Conservation (phyloP, 257 asterid genomes). For the Galeopsis tetrahit region DNA sequence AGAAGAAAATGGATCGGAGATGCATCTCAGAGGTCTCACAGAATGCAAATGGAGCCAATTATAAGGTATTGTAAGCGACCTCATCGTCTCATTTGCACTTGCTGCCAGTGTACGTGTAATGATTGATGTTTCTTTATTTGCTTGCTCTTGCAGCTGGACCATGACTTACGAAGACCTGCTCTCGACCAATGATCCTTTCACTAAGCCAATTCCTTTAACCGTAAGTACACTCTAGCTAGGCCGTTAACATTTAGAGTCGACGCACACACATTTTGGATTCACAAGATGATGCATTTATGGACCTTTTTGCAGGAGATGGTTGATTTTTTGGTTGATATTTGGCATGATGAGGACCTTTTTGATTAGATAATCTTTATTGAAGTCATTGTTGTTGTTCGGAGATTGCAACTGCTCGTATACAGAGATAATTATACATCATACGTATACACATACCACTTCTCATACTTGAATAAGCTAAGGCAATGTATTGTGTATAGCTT, state of each 20-base stretch:
- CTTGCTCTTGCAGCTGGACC: slow-evolving; percentile 71
- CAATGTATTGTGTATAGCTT: background rate
- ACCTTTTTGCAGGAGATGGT: slow-evolving; percentile 73
- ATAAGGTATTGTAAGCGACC: slow-evolving; percentile 59
- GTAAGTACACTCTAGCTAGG: slow-evolving; percentile 44
- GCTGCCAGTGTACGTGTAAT: background rate
- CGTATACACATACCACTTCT: background rate
- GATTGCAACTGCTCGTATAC: slow-evolving; percentile 19
- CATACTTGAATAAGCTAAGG: slow-evolving; percentile 20
- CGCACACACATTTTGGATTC: background rate
- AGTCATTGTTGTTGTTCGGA: background rate
- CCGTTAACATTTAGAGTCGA: background rate
- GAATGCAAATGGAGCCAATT: slow-evolving; percentile 61
- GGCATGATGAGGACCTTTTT: slow-evolving; percentile 77
- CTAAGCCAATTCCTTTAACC: slow-evolving; percentile 63
- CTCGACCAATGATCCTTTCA: slow-evolving; percentile 64
- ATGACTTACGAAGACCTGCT: slow-evolving; percentile 73
- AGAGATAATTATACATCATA: background rate
- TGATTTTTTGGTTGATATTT: slow-evolving; percentile 76
- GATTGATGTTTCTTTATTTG: slow-evolving; percentile 24
- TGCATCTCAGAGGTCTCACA: slow-evolving; percentile 46
- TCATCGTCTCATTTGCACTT: background rate
- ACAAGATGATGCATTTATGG: slow-evolving; percentile 21
- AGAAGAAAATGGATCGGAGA: slow-evolving; percentile 71
- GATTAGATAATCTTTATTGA: slow-evolving; percentile 43